Base-by-base conservation (phyloP, 208 protist genomes). In the Trypanosoma lewisi region DNA sequence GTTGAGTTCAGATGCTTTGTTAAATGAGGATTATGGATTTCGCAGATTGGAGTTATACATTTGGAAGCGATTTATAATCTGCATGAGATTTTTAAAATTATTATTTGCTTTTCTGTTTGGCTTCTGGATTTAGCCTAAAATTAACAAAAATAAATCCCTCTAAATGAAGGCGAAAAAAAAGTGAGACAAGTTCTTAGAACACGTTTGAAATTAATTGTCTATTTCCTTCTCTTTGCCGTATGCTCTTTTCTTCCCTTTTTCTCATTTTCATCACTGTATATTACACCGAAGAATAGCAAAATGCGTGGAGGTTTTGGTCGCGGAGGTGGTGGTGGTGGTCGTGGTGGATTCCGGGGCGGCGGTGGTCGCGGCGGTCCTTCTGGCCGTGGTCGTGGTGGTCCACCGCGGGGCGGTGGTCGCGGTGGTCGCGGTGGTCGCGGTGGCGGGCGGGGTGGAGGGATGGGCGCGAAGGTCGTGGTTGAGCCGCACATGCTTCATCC, bases 391-490 rank as follows among this genome's bases (percentile, higher is more conserved):
- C 31, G 67, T 59, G 63, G 73, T n/a, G 69, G 73, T 45, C 28
- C 70, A 21, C 62, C 77, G 7, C 50, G 77, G n/a, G 66, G 76
- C 48, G 73, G 78, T 62, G 76, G 80, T 25, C 37, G 77, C 39
- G 67, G 83, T 47, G 69, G 87, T 48, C 74, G 85, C 30, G 60
- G 70, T 25, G 82, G 89, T 52, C 71, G 70, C 16, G 77, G 89
- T 44, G 74, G 85, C 42, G 75, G 85, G 34, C 70, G 82, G 23
- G 75, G 91, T 25, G 90, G 91, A 33, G 89, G 85, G 52, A 96
- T 87, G 14, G 97, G 96, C 47, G 75, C 88, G 19, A 99, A 99
- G 80, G 95, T 99, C 14, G 83, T 99, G 36, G 94, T 99, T 21
- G 96, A 98, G 70, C 95, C 97, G 21, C 97, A 99, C 75, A 89